Conservation (phyloP, 371 early-diverging fungal genomes). For the Syncephalastrum contaminatum region DNA sequence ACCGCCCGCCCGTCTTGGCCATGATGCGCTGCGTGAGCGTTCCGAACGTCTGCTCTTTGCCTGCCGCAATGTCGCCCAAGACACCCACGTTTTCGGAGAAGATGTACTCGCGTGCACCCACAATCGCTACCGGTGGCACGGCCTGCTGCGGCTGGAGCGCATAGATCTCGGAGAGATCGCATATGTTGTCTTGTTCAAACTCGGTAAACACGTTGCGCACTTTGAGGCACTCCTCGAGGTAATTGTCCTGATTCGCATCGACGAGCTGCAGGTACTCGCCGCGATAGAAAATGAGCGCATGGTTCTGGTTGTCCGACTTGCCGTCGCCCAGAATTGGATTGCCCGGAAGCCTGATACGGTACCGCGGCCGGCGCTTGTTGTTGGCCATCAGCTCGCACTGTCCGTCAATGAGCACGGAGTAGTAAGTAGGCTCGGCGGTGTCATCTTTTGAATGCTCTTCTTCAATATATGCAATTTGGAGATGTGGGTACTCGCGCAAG, state of each 20-base stretch:
- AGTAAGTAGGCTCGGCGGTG: slow-evolving; percentile 57
- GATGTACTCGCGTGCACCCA: slow-evolving; percentile 89
- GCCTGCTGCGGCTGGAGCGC: slow-evolving; percentile 12
- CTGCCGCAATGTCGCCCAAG: slow-evolving; percentile 87
- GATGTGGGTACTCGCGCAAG: slow-evolving; percentile 70
- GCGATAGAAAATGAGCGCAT: slow-evolving; percentile 82
- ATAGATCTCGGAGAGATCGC: slow-evolving; percentile 30
- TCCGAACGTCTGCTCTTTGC: slow-evolving; percentile 89
- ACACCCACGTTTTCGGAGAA: slow-evolving; percentile 88
- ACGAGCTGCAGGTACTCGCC: slow-evolving; percentile 89
- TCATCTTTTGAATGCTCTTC: slow-evolving; percentile 52
- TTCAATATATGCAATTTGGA: slow-evolving; percentile 86
- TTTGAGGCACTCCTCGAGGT: slow-evolving; percentile 87
- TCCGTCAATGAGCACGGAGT: slow-evolving; percentile 80
- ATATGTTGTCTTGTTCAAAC: slow-evolving; percentile 72
- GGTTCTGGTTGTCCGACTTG: slow-evolving; percentile 92
- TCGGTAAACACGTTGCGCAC: slow-evolving; percentile 87
- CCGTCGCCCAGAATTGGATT: slow-evolving; percentile 91
- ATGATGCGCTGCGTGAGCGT: slow-evolving; percentile 88
- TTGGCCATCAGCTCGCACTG: slow-evolving; percentile 64
- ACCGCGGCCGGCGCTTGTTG: slow-evolving; percentile 65
- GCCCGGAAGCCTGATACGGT: slow-evolving; percentile 82
- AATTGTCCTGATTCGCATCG: slow-evolving; percentile 94
- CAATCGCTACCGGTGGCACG: slow-evolving; percentile 76
- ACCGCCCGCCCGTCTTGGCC: slow-evolving; percentile 77